Base-by-base conservation (phyloP, 371 early-diverging fungal species). In the Actinomortierella ambigua region DNA sequence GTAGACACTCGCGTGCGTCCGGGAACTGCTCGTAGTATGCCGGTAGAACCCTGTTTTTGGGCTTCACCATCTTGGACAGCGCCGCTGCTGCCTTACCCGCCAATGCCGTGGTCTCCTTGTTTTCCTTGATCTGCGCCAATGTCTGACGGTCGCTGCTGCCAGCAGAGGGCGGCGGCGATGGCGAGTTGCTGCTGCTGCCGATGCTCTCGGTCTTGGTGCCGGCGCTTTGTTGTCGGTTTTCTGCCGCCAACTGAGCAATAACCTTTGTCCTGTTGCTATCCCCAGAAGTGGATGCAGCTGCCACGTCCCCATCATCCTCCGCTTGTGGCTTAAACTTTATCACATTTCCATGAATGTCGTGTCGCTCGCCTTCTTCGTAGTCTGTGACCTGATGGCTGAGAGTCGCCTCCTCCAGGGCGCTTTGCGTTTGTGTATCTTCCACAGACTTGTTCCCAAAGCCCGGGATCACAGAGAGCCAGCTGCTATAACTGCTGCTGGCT, bases 1-100 rank as follows among this genome's bases (percentile, higher is more conserved):
- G 55, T 18, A 57, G 50, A 18, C 59, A 66, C 15, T 59, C 59
- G 18, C n/a, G 60, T 39, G 59, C 53, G 51, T 71, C 63, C 1
- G 73, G 73, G 44, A 59, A 71, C 48, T 71, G 73, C 28, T 71
- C 73, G 50, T 71, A 71, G 28, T 71, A 71, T 34, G 65, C 43
- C 8, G 73, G 73, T 11, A 71, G 47, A 2, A 71, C 57, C 11
- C 65, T 42, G 23, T 71, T 71, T 53, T 51, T 62, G 29, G 50
- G 55, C 15, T 23, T 51, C 41, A 44, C 52, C 63, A 46, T 41
- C 39, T 66, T 73, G n/a, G 73, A 53, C 15, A 66, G 51, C 2
- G 67, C 50, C 3, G 63, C 48, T 8, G 53, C 50, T 0, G 57
- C 57, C 22, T 59, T 65, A 22, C 50, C 44, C 11, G 57, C 58